phyloP scores from a whole-genome alignment of 768 basidiomycete species.

The Tricholoma terreum region DNA sequence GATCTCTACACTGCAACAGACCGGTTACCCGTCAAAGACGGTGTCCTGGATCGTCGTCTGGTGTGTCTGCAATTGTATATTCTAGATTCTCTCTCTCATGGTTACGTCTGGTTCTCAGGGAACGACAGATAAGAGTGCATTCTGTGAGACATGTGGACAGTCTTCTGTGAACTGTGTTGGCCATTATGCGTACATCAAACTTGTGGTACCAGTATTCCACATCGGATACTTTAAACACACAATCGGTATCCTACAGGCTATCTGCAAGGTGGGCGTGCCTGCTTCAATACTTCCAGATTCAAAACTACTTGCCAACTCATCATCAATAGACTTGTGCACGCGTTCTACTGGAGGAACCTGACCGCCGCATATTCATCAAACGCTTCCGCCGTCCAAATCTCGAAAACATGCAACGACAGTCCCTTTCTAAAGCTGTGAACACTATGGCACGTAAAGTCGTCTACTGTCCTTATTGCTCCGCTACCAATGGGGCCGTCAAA shows the following conservation, averaged over 20 bases:
- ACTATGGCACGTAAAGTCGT: conserved; percentile 83
- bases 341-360: conserved; percentile 83
- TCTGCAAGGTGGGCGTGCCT: conserved; percentile 77
- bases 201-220: conserved; percentile 95
- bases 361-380: conserved; percentile 79
- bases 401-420: conserved; percentile 88
- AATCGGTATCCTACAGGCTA: conserved; percentile 88
- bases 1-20: conserved; percentile 87
- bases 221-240: conserved; percentile 98
- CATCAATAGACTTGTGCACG: conserved; percentile 79
- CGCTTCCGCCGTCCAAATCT: conserved; percentile 89
- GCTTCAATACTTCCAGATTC: background rate
- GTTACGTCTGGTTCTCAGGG: conserved; percentile 50
- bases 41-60: conserved; percentile 88
- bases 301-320: background rate
- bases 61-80: conserved; percentile 41
- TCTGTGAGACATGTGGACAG: conserved; percentile 94
- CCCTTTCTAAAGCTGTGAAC: conserved; percentile 82
- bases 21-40: conserved; percentile 83
- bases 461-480: conserved; percentile 90
- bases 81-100: background rate
- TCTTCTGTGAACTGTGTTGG: conserved; percentile 93
- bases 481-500: conserved; percentile 94
- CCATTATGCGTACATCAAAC: conserved; percentile 98
- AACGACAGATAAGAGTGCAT: conserved; percentile 87